Evolutionary conservation across 768 basidiomycete genomes (phyloP), one percentile per base, ranked within the genome.

Genomic region (Suillus fuscotomentosus): DNA sequence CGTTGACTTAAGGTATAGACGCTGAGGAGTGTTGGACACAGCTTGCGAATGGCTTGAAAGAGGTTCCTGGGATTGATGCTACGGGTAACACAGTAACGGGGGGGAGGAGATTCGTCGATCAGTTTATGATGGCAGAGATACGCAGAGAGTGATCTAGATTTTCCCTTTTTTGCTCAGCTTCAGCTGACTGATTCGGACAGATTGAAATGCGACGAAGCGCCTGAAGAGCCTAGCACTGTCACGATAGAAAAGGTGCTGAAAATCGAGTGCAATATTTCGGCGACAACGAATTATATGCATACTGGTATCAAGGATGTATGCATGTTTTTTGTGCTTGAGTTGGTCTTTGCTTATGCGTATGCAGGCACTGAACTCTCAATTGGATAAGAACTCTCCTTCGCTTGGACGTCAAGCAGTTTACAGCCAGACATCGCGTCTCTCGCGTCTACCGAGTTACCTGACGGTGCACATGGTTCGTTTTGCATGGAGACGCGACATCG

Each of bases 391-490:
- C 45, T 95, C 94, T 1, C 86, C 92, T 0, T 82, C 86, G 4
- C 82, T 99, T 2, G 89, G 87, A 1, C 87, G 95, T 14, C 84
- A 92, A 48, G 96, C 96, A 0, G 75, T 83, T 0, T 99, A 99
- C 80, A 87, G 82, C 24, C 89, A 93, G 71, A 87, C 85, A 43
- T 90, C 92, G 4, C 88, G 95, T 10, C 71, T 99, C 59, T 86
- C 92, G 13, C 86, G 96, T 24, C 80, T 99, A 14, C 97, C 97
- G 0, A 76, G 86, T 5, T 96, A 92, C 71, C 84, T 97, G 24
- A 88, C 90, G 6, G 86, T 99, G 5, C 95, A 99, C 70, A 93
- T 98, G 91, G 95, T 96, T 14, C 91, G 97, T 55, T 99, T 99
- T 75, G 90, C 89, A 62, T 99, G 97, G 97, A 82, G 94, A 65